Evolutionary conservation across 2,329 filamentous ascomycete species (phyloP).

Genomic region (Ceratocystis eucalypticola): DNA sequence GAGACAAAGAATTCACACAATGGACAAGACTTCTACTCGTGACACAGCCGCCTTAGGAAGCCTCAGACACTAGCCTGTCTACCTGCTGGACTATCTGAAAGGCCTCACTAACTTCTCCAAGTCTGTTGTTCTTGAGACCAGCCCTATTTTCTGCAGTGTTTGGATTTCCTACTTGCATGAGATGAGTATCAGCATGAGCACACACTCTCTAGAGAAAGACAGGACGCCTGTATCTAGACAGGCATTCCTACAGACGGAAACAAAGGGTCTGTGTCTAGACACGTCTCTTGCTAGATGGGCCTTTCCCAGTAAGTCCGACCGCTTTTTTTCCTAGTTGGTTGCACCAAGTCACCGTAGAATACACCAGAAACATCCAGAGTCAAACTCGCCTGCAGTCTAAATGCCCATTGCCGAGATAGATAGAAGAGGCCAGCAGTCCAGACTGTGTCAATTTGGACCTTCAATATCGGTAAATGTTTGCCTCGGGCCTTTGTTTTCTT

Average conservation of each 20-base stretch:
- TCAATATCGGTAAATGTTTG: background rate
- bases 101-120: background rate
- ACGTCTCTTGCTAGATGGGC: background rate
- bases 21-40: background rate
- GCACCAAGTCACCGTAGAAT: background rate
- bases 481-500: background rate
- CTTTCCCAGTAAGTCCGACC: background rate
- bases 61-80: background rate
- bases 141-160: background rate
- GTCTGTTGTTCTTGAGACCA: background rate
- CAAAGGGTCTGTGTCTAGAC: background rate
- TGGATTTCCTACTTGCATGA: background rate
- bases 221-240: background rate
- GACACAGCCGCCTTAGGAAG: background rate
- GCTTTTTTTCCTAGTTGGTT: background rate
- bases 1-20: background rate
- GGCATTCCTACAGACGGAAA: too few species aligned
- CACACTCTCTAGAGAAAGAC: background rate
- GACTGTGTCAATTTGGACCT: background rate
- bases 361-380: slow-evolving; percentile 4
- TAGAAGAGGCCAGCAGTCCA: background rate
- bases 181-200: background rate
- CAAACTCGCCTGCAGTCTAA: slow-evolving; percentile 1
- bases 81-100: background rate
- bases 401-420: background rate